A percentile compares a stretch with the other conserved stretches of the same genome.
Evolutionary conservation across 2,329 filamentous ascomycete species (phyloP).

Genomic region (Thelonectria rubi): DNA sequence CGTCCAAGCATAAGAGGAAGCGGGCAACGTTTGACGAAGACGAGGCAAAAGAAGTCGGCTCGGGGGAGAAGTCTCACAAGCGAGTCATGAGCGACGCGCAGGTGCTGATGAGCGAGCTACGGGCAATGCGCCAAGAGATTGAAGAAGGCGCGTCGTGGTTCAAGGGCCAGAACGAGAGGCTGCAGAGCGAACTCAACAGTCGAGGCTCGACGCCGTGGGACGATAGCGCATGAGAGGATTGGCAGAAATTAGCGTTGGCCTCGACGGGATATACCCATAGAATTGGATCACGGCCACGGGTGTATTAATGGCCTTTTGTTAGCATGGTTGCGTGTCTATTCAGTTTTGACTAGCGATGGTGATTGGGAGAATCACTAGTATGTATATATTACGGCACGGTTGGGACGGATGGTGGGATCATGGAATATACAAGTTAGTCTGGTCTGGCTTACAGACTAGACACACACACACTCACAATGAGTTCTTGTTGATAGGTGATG

Average conservation of each 20-base stretch:
- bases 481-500: not conserved
- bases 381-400: constrained; percentile 23
- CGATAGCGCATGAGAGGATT: constrained; percentile 28
- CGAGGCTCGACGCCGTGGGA: constrained; percentile 49
- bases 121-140: constrained; percentile 54
- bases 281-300: constrained; percentile 36
- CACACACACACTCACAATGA: not conserved
- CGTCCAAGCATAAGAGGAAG: constrained; percentile 47
- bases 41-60: constrained; percentile 22
- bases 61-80: constrained; percentile 46
- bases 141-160: constrained; percentile 59
- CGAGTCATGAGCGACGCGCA: constrained; percentile 55
- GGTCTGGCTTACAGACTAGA: constrained; percentile 2
- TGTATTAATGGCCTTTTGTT: constrained; percentile 10
- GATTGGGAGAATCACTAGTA: constrained; percentile 3
- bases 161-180: constrained; percentile 53
- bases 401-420: constrained; percentile 12
- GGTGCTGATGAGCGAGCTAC: constrained; percentile 52
- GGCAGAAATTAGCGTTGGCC: constrained; percentile 3
- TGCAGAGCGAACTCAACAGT: constrained; percentile 50
- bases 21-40: constrained; percentile 42
- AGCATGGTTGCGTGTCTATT: constrained; percentile 24
- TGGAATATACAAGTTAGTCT: constrained; percentile 5
- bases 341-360: constrained; percentile 30
- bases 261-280: constrained; percentile 38